Percentiles rank a stretch among this genome's conserved stretches.
Evolutionary conservation across 352 stramenopile genomes (phyloP).

Genomic region (Hyaloperonospora arabidopsidis): DNA sequence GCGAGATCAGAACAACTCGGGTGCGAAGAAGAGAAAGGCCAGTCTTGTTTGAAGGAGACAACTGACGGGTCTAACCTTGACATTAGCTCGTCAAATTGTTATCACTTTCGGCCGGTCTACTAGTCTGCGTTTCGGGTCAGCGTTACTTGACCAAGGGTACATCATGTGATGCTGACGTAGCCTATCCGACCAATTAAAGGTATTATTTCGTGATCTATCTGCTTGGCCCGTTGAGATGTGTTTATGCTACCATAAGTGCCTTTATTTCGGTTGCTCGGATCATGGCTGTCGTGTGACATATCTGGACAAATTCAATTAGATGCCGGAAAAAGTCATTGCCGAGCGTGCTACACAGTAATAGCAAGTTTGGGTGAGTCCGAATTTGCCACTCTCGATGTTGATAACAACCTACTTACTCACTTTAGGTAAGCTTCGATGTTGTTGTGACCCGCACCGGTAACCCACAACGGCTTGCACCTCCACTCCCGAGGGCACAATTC

Average conservation of each 20-base stretch:
- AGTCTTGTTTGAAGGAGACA: slow-evolving; percentile 31
- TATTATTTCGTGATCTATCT: slow-evolving; percentile 35
- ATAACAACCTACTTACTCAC: slow-evolving; percentile 21
- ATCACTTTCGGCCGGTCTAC: slow-evolving; percentile 6
- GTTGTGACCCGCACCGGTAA: slow-evolving; percentile 95
- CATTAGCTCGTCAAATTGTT: slow-evolving; percentile 5
- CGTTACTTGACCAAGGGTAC: slow-evolving; percentile 10
- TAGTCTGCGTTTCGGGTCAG: slow-evolving; percentile 14
- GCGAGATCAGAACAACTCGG: slow-evolving; percentile 37
- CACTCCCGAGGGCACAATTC: slow-evolving; percentile 87
- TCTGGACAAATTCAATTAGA: slow-evolving; percentile 62
- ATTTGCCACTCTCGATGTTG: too few relatives aligned
- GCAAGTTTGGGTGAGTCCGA: slow-evolving; percentile 9
- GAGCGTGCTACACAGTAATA: slow-evolving; percentile 28
- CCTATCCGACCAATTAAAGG: slow-evolving; percentile 27
- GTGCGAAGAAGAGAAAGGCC: slow-evolving; percentile 46
- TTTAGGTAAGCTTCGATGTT: slow-evolving; percentile 96
- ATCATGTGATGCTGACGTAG: slow-evolving; percentile 8
- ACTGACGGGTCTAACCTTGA: slow-evolving; percentile 16
- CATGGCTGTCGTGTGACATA: slow-evolving; percentile 60
- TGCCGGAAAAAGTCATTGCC: slow-evolving; percentile 80
- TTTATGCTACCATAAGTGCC: slow-evolving; percentile 26
- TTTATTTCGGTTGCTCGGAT: slow-evolving; percentile 39
- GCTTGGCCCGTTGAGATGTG: slow-evolving; percentile 13
- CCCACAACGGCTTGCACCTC: slow-evolving; percentile 96